Base-by-base conservation (phyloP, 2,329 filamentous ascomycete genomes). In the Monosporascus ibericus region DNA sequence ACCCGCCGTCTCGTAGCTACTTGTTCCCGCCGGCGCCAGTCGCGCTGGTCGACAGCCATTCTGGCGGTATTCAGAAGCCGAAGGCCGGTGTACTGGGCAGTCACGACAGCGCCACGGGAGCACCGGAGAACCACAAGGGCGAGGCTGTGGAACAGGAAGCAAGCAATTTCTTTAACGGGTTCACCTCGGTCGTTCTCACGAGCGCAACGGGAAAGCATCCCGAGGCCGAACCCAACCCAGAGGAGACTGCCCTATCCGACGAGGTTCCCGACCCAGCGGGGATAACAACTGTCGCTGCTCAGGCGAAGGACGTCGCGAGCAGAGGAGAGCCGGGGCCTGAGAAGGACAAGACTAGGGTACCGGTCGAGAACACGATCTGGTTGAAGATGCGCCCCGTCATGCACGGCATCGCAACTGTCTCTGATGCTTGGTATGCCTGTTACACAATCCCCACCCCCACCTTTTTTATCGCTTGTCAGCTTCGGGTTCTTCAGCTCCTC, bases 111-210 rank as follows among this genome's bases (percentile, higher is more conserved):
- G 79, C 87, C 0, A 95, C 90, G 0, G 90, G 90, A 1, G 90
- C 90, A 0, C 86, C 89, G 0, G 88, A 95, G 66, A 89, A 90
- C 58, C 82, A 90, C 70, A 86, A 90, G 65, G 90, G 90, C 25
- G 89, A 94, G 66, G 88, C 88, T 0, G 87, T 90, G 1, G 90
- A 95, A 66, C 82, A 88, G 55, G 90, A 95, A 66, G 90, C 90
- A 1, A 86, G 81, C 60, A 92, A 90, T 64, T 86, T 95, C 56
- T 85, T 94, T 53, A 86, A 85, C 50, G 81, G 85, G 36, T 84
- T 94, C 49, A 82, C 85, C 8, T 79, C 82, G 30, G 81, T 94
- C 5, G 85, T 88, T 1, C 71, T 92, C 18, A 86, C 85, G 47
- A 88, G 86, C 59, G 88, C 88, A 2, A 84, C 85, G 0, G 89